These are phyloP conservation scores for Yamadazyma olivae DNA, from an alignment of 805 yeast species.

Conservation along the genomic window DNA sequence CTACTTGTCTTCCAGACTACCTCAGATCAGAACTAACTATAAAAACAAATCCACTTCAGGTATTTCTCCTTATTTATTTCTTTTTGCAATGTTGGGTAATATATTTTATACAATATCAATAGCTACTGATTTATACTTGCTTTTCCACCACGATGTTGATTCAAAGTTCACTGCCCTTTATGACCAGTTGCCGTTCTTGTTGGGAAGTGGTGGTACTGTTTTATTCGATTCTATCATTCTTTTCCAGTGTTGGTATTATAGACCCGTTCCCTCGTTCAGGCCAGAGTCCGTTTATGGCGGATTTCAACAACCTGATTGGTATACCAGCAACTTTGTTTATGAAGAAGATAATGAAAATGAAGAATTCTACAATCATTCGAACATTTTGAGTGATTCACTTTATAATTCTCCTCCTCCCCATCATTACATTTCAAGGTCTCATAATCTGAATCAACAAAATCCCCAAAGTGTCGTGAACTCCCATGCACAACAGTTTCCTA, in stretches of 20 bases:
- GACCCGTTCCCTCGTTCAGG: background rate
- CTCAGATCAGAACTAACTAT: constrained; percentile 34
- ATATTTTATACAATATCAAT: constrained; percentile 32
- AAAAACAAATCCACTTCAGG: constrained; percentile 30
- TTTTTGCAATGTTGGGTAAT: constrained; percentile 37
- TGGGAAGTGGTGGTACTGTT: constrained; percentile 83
- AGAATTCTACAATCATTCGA: constrained; percentile 5
- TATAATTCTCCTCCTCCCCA: constrained; percentile 15
- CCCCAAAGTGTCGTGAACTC: too few relatives aligned
- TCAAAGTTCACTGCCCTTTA: constrained; percentile 35
- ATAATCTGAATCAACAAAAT: constrained; percentile 1
- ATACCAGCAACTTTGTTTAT: constrained; percentile 20
- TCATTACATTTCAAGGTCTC: constrained; percentile 13
- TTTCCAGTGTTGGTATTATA: constrained; percentile 21
- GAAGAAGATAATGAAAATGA: constrained; percentile 10
- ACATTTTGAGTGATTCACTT: constrained; percentile 1
- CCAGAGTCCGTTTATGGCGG: constrained; percentile 8
- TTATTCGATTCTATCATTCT: constrained; percentile 45
- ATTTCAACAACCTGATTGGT: constrained; percentile 40
- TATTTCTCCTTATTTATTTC: constrained; percentile 29
- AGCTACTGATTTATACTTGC: constrained; percentile 25
- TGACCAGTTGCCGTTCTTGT: constrained; percentile 69
- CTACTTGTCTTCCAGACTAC: constrained; percentile 30
- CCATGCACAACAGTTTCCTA: background rate
- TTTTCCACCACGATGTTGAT: constrained; percentile 15